phyloP scores from a whole-genome alignment of 495 filamentous ascomycete species.

The Penicillium bovifimosum region DNA sequence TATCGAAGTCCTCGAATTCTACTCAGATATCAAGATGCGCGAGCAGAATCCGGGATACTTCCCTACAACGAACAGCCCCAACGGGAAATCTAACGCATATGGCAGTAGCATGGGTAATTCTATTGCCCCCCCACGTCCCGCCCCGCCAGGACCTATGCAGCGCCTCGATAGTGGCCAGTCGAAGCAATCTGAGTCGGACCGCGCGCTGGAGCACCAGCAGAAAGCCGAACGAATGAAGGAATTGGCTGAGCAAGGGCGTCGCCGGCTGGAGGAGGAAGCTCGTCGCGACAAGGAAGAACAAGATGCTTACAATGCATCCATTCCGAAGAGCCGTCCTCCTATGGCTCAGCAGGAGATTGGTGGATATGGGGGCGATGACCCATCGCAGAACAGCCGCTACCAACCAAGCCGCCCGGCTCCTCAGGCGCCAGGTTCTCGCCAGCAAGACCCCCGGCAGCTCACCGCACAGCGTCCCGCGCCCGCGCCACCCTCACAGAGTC shows the following conservation, averaged over 20 bases:
- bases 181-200: slow-evolving; percentile 28
- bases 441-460: slow-evolving; percentile 39
- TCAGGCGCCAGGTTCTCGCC: slow-evolving; percentile 44
- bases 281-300: slow-evolving; percentile 57
- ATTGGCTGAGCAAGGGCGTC: slow-evolving; percentile 45
- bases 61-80: slow-evolving; percentile 49
- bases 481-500: slow-evolving; percentile 39
- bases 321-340: slow-evolving; percentile 69
- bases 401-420: slow-evolving; percentile 70
- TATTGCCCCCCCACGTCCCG: slow-evolving; percentile 74
- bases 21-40: slow-evolving; percentile 88
- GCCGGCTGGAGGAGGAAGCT: slow-evolving; percentile 48
- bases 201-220: slow-evolving; percentile 36
- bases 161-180: slow-evolving; percentile 40
- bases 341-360: slow-evolving; percentile 86
- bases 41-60: slow-evolving; percentile 75
- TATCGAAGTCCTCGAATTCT: slow-evolving; percentile 95
- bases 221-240: slow-evolving; percentile 46
- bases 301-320: slow-evolving; percentile 79
- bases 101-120: slow-evolving; percentile 51
- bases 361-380: slow-evolving; percentile 51
- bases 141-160: slow-evolving; percentile 49
- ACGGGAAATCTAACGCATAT: slow-evolving; percentile 41
- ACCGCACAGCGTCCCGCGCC: slow-evolving; percentile 56
- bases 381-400: slow-evolving; percentile 58